Conservation (phyloP, 2,329 filamentous ascomycete genomes). For the Endothia cerciana region DNA sequence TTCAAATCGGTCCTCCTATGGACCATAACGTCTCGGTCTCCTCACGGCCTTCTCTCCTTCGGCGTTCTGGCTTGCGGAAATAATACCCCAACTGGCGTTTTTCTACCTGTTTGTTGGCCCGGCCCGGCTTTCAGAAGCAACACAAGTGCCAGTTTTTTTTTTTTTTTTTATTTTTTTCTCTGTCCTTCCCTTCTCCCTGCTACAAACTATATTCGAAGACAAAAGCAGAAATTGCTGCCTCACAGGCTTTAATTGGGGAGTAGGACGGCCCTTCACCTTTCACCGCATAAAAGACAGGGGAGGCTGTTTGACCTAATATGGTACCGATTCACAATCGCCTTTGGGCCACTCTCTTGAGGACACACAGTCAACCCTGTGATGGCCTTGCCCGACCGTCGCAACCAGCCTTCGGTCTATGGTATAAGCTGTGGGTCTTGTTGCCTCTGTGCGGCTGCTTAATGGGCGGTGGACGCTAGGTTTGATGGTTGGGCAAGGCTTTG, state of each 20-base stretch:
- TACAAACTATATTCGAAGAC: not conserved
- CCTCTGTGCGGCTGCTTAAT: not conserved
- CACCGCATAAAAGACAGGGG: not conserved
- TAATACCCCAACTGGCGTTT: constrained; percentile 25
- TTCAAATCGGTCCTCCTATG: not conserved
- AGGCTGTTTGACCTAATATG: not conserved
- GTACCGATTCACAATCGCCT: not conserved
- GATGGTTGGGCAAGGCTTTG: not conserved
- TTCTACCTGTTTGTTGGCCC: not conserved
- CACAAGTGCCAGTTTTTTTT: not conserved
- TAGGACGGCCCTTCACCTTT: not conserved
- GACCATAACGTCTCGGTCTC: not conserved
- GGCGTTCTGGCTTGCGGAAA: constrained; percentile 30
- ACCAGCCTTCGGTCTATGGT: not conserved
- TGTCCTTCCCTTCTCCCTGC: not conserved
- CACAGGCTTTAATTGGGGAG: not conserved
- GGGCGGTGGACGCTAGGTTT: not conserved
- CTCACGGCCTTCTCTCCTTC: constrained; percentile 19
- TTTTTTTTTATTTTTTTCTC: not conserved
- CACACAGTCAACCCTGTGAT: not conserved
- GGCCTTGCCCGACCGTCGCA: too few relatives aligned
- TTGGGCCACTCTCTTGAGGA: not conserved
- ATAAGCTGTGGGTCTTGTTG: not conserved
- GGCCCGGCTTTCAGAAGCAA: not conserved
- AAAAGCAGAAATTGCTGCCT: constrained; percentile 1